Evolutionary conservation across 441 rosid species (phyloP).

Genomic region (Jatropha podagrica): DNA sequence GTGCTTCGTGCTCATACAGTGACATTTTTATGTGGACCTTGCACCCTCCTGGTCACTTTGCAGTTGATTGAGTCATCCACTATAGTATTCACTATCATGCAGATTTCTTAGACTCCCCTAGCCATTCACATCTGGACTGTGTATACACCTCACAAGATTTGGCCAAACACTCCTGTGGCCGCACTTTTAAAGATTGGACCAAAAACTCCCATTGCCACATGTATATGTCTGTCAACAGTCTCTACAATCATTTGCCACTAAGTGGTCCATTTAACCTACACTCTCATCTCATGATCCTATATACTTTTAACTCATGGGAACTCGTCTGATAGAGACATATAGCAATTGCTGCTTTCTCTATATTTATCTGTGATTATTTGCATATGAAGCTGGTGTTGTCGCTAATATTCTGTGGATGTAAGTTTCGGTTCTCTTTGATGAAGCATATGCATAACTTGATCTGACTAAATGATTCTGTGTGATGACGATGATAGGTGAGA

Average conservation of each 20-base stretch:
- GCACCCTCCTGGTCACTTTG: not conserved
- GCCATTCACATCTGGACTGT: not conserved
- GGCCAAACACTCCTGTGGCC: not conserved
- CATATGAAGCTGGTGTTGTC: slow-evolving; percentile 9
- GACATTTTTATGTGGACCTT: not conserved
- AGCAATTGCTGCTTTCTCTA: not conserved
- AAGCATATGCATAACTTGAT: not conserved
- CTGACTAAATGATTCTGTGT: slow-evolving; percentile 29
- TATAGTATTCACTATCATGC: too few relatives aligned
- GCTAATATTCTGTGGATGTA: not conserved
- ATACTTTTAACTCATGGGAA: not conserved
- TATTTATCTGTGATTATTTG: slow-evolving; percentile 1
- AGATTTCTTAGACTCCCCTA: not conserved
- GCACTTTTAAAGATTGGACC: not conserved
- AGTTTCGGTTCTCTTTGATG: slow-evolving; percentile 18
- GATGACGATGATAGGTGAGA: slow-evolving; percentile 71
- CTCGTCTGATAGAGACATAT: not conserved
- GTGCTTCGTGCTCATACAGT: not conserved
- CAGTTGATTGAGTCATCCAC: too few relatives aligned
- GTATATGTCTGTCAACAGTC: not conserved
- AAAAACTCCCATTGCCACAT: too few relatives aligned
- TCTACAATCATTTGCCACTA: not conserved
- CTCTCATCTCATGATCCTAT: not conserved
- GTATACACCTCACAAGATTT: not conserved
- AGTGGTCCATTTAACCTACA: not conserved